Base-by-base conservation (phyloP, 495 filamentous ascomycete species). In the Massariosphaeria phaeospora region DNA sequence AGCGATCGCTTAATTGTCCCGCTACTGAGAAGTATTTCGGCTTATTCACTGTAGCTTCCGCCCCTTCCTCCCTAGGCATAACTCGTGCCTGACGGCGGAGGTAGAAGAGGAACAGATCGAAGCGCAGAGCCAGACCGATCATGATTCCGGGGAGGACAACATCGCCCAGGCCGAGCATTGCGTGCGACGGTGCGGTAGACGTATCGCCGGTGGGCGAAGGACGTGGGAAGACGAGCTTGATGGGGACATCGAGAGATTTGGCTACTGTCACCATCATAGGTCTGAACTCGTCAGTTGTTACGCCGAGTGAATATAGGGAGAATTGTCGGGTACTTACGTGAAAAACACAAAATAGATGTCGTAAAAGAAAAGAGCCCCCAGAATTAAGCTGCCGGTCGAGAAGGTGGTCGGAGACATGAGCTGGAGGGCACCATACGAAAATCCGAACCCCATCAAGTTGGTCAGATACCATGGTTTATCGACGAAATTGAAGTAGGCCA, bases 281-380 rank as follows among this genome's bases (percentile, higher is more conserved):
- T 0, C 62, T 75, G 26, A 62, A 58, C 31, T 30, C 21, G 33
- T 61, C 29, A 61, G 51, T 23, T 33, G 29, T 33, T 33, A 7
- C 29, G 13, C 7, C 3, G 26, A 34, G 20, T 21, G 13, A 7
- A 34, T n/a, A 36, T 12, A 38, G 18, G 13, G 24, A 44, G 29
- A 15, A 33, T 34, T 6, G 21, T 15, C 4, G 5, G 25, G 31
- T 9, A 70, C 76, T 64, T 67, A 81, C 74, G 93, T 98, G 68
- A 87, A 98, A 66, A 96, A 98, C 47, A 98, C 93, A 72, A 97
- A 94, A 65, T 90, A 85, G 46, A 98, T 91, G 61, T 98, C 93
- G 62, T 98, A 98, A 62, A 91, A 76, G 68, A 97, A 97, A 13
- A 98, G 74, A 0, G 84, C 86, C 2, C 68, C 73, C 0, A 97